Conservation (phyloP, 2,329 filamentous ascomycete genomes). For the Fusarium palustre region DNA sequence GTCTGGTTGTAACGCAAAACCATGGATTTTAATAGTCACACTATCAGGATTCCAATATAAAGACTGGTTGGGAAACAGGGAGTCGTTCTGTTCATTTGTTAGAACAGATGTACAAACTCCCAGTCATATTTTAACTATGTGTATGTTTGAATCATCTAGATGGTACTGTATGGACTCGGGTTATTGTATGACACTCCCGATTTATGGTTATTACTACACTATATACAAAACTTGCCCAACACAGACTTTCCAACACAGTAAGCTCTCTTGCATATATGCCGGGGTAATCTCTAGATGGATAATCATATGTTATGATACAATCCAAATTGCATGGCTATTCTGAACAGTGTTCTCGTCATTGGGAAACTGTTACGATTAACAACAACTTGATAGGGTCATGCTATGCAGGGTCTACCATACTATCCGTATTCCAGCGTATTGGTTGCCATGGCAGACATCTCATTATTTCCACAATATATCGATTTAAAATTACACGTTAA, state of each 20-base stretch:
- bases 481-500: too few species aligned
- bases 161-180: too few species aligned
- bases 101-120: too few species aligned
- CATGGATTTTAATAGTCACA: neutral
- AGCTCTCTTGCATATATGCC: neutral
- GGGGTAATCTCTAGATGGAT: neutral
- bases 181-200: neutral
- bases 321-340: neutral
- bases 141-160: neutral
- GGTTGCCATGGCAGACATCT: neutral
- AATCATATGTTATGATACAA: neutral
- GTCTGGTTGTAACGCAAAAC: neutral
- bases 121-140: neutral
- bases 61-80: neutral
- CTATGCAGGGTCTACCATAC: neutral
- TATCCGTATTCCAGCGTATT: neutral
- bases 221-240: neutral
- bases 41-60: neutral
- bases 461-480: neutral
- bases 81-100: neutral
- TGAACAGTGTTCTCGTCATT: neutral
- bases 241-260: neutral
- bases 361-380: neutral
- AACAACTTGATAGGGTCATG: neutral
- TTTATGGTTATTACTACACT: neutral